Base-by-base conservation (phyloP, 345 rosid species). In the Gynandropsis gynandra region DNA sequence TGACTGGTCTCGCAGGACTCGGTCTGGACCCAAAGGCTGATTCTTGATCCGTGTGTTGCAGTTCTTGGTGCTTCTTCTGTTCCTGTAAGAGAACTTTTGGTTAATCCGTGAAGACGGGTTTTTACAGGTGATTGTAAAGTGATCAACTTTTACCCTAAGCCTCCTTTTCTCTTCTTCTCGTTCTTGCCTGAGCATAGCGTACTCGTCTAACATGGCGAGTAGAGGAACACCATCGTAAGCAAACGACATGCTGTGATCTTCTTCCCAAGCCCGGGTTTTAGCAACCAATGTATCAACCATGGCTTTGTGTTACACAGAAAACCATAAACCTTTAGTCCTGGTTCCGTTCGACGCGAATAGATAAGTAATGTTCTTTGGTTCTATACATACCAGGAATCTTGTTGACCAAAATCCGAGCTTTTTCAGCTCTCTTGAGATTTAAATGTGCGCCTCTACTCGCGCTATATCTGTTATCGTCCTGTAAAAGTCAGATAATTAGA, bases 361-460 rank as follows among this genome's bases (percentile, higher is more conserved):
- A 19, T 35, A 42, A 48, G 49, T 11, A 18, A 31, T 41, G 20
- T 35, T 31, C n/a, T 32, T 8, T 33, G 17, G 10, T 10, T 45
- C 64, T 19, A 57, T 19, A 56, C 62, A 46, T 82, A 87, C 97
- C 93, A 49, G 98, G 94, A 70, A 92, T 92, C 80, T 85, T 88
- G 82, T 81, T 92, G 39, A 92, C 99, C 66, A 92, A 65, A 64
- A 85, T 62, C 39, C 99, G 73, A 34, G 97, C 95, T 66, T 83
- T 88, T 65, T 92, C 97, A 21, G 99, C 99, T 20, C 97, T 95
- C 82, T 92, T 92, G 76, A 92, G 99, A 74, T 92, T 92, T 67
- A 88, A 74, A 54, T 92, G 99, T 1, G 99, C 95, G 14, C 99
- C 99, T 75, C 95, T 75, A 70, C 99, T 85, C 14, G 97, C 88